Conservation (phyloP, 257 asterid genomes). For the Nicotiana tabacum region DNA sequence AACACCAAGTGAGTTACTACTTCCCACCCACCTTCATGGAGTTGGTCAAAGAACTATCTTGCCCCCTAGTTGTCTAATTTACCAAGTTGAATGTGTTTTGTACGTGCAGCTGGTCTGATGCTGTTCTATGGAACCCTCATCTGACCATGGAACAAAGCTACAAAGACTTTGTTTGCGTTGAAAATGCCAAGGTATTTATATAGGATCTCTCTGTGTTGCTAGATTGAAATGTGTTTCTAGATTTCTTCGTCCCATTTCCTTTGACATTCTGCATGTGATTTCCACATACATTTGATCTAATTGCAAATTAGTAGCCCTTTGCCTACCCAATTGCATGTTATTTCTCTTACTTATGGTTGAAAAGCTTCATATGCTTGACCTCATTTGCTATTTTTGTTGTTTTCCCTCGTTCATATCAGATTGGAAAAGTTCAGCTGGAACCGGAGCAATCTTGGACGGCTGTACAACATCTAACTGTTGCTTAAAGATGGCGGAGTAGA, state of each 20-base stretch:
- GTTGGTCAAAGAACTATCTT: background rate
- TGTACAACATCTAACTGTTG: slow-evolving; percentile 52
- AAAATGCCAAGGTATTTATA: slow-evolving; percentile 80
- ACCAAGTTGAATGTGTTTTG: background rate
- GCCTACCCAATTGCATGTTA: background rate
- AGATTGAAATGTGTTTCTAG: background rate
- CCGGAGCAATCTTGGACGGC: slow-evolving; percentile 88
- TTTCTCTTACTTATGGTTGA: slow-evolving; percentile 2
- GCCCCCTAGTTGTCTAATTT: background rate
- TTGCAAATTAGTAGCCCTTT: background rate
- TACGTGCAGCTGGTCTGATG: slow-evolving; percentile 77
- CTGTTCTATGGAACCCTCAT: slow-evolving; percentile 95
- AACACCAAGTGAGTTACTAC: slow-evolving; percentile 59
- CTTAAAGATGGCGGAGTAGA: slow-evolving; percentile 25
- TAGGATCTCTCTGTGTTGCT: background rate
- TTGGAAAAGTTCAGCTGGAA: slow-evolving; percentile 62
- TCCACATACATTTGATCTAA: background rate
- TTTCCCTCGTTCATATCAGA: slow-evolving; percentile 38
- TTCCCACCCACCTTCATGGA: background rate
- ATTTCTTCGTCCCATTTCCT: background rate
- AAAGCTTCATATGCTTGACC: background rate
- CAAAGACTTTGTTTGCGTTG: slow-evolving; percentile 90
- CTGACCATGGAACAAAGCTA: slow-evolving; percentile 84
- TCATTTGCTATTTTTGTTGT: background rate
- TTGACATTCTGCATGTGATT: background rate